phyloP scores from a whole-genome alignment of 73 alveolate genomes.

The Paramecium sonneborni region DNA sequence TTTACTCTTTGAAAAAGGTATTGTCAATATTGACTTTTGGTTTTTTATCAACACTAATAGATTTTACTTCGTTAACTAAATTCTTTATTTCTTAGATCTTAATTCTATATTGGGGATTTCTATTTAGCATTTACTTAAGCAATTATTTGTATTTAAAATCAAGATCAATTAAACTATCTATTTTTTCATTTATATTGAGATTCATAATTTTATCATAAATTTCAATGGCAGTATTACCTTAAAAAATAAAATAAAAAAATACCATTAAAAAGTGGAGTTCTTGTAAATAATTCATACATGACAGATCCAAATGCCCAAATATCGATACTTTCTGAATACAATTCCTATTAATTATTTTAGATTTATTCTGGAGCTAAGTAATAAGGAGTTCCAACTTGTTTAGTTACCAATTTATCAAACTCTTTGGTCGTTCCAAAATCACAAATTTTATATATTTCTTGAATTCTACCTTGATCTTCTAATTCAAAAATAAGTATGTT shows the following conservation, averaged over 20 bases:
- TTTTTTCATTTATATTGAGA: not conserved
- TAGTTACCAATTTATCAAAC: not conserved
- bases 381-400: constrained; percentile 5
- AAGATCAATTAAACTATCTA: not conserved
- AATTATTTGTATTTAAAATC: not conserved
- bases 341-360: not conserved
- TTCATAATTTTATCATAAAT: not conserved
- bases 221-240: not conserved
- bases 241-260: not conserved
- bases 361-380: constrained; percentile 35
- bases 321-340: not conserved
- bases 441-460: not conserved
- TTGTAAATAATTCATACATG: constrained; percentile 4
- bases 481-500: not conserved
- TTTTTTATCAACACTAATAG: not conserved
- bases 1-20: too few relatives aligned
- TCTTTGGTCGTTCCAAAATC: not conserved
- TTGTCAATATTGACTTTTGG: too few relatives aligned
- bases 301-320: constrained; percentile 47
- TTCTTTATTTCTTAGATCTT: not conserved
- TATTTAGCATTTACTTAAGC: not conserved
- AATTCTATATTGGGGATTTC: not conserved
- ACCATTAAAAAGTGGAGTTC: not conserved
- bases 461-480: not conserved
- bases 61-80: not conserved